Evolutionary conservation across 2,329 filamentous ascomycete species (phyloP), one percentile per base, ranked within the genome.

Genomic region (Davidsoniella virescens): DNA sequence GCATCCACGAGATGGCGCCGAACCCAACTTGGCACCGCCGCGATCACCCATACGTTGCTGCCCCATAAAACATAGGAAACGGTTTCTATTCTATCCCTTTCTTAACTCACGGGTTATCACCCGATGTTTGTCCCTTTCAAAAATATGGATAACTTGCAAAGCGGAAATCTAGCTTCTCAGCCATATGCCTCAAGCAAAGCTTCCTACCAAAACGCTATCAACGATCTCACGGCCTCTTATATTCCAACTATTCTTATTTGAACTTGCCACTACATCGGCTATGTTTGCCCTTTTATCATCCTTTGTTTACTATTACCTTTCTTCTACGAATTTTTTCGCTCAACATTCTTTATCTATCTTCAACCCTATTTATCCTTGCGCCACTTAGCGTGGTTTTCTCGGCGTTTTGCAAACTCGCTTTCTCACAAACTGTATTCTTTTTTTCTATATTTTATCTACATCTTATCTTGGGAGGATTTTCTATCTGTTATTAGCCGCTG

Each of bases 1-100:
- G 49, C 33, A 37, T 51, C 23, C 43, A 51, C 42, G 40, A 46
- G 16, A 29, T 46, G 43, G 20, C 36, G 6, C 39, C 18, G 16
- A 38, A 38, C 23, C 36, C 48, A 3, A 10, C 41, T 4, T 50
- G 48, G 48, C 29, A 50, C 7, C 29, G 48, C 5, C 41, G 39
- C 17, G 48, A 44, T 12, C 29, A 33, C 14, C 33, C 41, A 4
- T 50, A 50, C n/a, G 41, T 44, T 17, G 38, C 47, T 3, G 40
- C 47, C 5, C 47, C 47, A 9, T 49, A 33, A 33, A 44, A 23
- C 20, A 23, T 23, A 17, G 16, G 4, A 33, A 12, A 1, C 12
- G 8, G 2, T 9, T 12, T 3, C 29, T 33, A 33, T 33, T 4
- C 12, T 33, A 12, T 12, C 29, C 8, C 29, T 9, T 23, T 23